These are phyloP conservation scores for Rhododendron ovatum DNA, from an alignment of 148 eudicot genomes.

Conservation along the genomic window DNA sequence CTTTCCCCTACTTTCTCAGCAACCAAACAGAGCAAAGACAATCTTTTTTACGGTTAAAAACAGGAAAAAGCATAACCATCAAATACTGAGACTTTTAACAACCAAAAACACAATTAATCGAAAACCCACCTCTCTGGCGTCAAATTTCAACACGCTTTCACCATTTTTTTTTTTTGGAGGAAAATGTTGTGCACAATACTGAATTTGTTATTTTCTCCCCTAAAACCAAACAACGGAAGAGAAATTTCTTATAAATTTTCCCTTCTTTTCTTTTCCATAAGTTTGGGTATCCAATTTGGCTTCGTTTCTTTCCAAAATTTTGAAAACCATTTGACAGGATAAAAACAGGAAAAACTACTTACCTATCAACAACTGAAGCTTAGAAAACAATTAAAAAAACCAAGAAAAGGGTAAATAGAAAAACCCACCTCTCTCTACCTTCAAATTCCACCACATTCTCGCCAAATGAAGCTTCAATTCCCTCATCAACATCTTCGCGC, in stretches of 20 bases:
- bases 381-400: too few species aligned
- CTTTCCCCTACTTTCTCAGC: neutral
- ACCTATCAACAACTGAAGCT: neutral
- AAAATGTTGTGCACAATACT: too few species aligned
- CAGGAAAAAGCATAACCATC: neutral
- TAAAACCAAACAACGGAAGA: too few species aligned
- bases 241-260: too few species aligned
- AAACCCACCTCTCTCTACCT: constrained; percentile 29
- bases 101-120: neutral
- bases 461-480: constrained; percentile 20
- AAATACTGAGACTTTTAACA: neutral
- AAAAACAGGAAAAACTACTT: too few species aligned
- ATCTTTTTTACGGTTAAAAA: neutral
- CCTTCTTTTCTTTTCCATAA: too few species aligned
- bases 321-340: neutral
- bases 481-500: neutral
- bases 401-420: neutral
- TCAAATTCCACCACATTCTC: constrained; percentile 29
- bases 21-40: neutral
- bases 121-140: too few species aligned
- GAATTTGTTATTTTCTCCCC: too few species aligned
- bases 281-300: too few species aligned
- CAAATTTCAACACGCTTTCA: too few species aligned
- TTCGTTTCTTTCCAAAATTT: neutral
- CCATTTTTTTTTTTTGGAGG: too few species aligned